Conservation (phyloP, 257 asterid species). For the Gentiana straminea region DNA sequence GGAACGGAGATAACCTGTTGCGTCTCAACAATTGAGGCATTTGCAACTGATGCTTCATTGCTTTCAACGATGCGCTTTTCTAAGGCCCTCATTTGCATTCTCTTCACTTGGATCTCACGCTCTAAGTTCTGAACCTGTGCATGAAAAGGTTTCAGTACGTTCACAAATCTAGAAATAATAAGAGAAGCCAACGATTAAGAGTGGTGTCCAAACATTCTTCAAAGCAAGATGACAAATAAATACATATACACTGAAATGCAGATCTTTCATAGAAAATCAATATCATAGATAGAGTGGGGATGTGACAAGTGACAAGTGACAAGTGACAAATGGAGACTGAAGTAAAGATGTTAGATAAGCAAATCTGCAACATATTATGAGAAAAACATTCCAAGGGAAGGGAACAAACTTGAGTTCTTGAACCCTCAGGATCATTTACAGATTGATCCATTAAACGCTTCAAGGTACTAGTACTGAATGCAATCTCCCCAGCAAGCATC, state of each 20-base stretch:
- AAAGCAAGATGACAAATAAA: not conserved
- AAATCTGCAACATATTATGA: no score
- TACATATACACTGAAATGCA: not conserved
- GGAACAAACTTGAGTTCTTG: conserved; percentile 52
- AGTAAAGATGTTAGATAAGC: no score
- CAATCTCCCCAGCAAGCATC: conserved; percentile 99
- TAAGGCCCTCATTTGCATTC: conserved; percentile 61
- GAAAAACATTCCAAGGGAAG: conserved; percentile 1
- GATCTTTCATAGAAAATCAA: not conserved
- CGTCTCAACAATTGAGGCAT: conserved; percentile 79
- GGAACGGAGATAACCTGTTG: conserved; percentile 58
- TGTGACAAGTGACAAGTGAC: no score
- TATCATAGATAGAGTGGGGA: no score
- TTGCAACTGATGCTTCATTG: conserved; percentile 75
- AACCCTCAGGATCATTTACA: conserved; percentile 67
- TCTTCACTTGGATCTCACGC: conserved; percentile 78
- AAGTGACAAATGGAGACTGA: no score
- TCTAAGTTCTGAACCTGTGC: conserved; percentile 76
- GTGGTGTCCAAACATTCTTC: not conserved
- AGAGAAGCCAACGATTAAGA: no score
- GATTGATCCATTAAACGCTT: conserved; percentile 86
- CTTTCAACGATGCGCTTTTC: conserved; percentile 82
- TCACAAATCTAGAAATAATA: no score
- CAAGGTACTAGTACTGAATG: conserved; percentile 80
- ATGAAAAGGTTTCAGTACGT: no score